Percentiles rank a stretch among this genome's conserved stretches.
phyloP scores from a whole-genome alignment of 305 asterid species.

The Ilex paraguariensis region DNA sequence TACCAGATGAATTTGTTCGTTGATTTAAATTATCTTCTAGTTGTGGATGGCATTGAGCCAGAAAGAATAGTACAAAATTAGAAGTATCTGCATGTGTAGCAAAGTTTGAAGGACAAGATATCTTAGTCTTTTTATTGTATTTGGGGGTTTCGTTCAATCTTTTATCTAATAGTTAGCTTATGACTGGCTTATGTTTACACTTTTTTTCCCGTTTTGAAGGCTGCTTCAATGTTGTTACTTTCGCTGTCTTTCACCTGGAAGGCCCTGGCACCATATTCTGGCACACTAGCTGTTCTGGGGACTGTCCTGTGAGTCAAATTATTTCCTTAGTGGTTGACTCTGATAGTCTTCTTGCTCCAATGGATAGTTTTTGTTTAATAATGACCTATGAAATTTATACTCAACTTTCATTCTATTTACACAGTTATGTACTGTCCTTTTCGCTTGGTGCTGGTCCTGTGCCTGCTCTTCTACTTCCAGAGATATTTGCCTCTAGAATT shows the following conservation, averaged over 20 bases:
- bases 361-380: conserved; percentile 7
- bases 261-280: conserved; percentile 78
- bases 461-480: conserved; percentile 97
- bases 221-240: conserved; percentile 87
- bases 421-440: conserved; percentile 83
- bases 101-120: no score
- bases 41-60: no score
- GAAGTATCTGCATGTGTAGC: no score
- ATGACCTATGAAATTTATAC: not conserved
- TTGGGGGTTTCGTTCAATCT: conserved; percentile 1
- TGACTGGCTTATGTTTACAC: not conserved
- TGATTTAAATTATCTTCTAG: no score
- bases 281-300: conserved; percentile 83
- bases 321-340: conserved; percentile 13
- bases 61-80: no score
- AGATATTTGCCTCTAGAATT: conserved; percentile 87
- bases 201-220: conserved; percentile 36
- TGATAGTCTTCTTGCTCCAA: conserved; percentile 2
- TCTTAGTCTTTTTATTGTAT: not conserved
- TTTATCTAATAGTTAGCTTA: conserved; percentile 3
- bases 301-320: conserved; percentile 83
- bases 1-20: no score
- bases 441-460: conserved; percentile 99
- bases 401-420: conserved; percentile 7
- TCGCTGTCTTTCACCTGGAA: conserved; percentile 78